These are phyloP conservation scores for Niebla homalea DNA, from an alignment of 495 filamentous ascomycete species.

Conservation along the genomic window DNA sequence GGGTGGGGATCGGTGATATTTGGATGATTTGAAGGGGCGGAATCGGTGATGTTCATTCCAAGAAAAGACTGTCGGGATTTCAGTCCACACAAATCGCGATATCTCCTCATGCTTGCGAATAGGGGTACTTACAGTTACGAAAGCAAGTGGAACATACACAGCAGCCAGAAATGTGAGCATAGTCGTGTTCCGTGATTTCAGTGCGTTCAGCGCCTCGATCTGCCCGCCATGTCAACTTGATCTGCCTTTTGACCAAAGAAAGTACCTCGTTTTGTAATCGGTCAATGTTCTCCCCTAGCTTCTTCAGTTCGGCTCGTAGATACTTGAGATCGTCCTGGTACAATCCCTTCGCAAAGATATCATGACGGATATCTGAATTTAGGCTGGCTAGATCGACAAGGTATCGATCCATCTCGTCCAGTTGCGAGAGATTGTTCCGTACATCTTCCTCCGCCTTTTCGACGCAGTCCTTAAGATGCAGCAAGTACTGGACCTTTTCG, in stretches of 20 bases:
- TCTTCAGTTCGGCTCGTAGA: neutral
- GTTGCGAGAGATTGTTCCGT: neutral
- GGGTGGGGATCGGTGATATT: neutral
- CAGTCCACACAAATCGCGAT: neutral
- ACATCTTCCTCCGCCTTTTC: neutral
- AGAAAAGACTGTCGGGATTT: conserved; percentile 6
- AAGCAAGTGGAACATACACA: conserved; percentile 8
- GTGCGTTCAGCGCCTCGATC: conserved; percentile 4
- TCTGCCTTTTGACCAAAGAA: neutral
- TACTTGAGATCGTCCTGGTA: neutral
- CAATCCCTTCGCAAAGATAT: neutral
- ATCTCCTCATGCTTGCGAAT: neutral
- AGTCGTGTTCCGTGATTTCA: conserved; percentile 5
- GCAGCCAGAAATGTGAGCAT: conserved; percentile 7
- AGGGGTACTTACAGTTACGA: conserved; percentile 6
- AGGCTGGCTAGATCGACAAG: neutral
- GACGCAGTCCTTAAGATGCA: conserved; percentile 2
- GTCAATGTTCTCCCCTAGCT: neutral
- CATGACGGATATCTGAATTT: neutral
- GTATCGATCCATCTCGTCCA: neutral
- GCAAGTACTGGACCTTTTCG: conserved; percentile 4
- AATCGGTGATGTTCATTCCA: conserved; percentile 8
- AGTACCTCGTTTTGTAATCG: conserved; percentile 8
- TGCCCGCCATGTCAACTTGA: neutral
- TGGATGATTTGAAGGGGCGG: neutral